Base-by-base conservation (phyloP, 495 filamentous ascomycete species). In the Lentithecium fluviatile region DNA sequence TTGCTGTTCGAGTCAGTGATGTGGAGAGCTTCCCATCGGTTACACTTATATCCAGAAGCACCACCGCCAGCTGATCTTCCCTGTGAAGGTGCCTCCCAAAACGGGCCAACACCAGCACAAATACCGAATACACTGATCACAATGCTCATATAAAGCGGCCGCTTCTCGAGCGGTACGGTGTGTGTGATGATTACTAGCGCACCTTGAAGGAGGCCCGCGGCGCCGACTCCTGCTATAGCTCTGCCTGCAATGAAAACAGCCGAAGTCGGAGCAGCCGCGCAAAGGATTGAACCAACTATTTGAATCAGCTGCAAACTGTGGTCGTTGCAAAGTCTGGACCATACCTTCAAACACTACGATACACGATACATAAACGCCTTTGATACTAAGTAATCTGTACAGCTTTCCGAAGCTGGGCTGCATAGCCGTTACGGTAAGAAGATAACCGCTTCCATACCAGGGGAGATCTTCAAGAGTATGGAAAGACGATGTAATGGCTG, bases 171-270 rank as follows among this genome's bases (percentile, higher is more conserved):
- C 15, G 15, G 11, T 6, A 56, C 32, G 0, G 24, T 43, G 24
- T 40, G 26, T 21, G 17, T 21, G 24, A 60, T 38, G 29, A 65
- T 60, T 0, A 3, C 56, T 15, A 65, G 43, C 0, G 49, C 62
- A 4, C 62, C 62, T 25, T 65, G 62, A 19, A 54, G 21, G 7
- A 65, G 12, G 5, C 62, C 56, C 1, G 61, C 61, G 17, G 54
- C 61, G 5, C 54, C 61, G 21, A 52, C 1, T 13, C 78, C 78
- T 0, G 75, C 72, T 2, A 81, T 42, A 15, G 78, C 78, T 50
- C 78, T 68, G 13, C 74, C 78, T 36, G 79, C 59, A 45, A 81
- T 80, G 20, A 81, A 65, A 66, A 76, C 73, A 6, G 68, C 72
- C 0, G 76, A 79, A 12, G 70, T 75, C 0, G 49, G 69, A 0